Percentiles rank a stretch among this genome's conserved stretches.
Conservation (phyloP, 371 early-diverging fungal genomes). For the Umbelopsis sp. region DNA sequence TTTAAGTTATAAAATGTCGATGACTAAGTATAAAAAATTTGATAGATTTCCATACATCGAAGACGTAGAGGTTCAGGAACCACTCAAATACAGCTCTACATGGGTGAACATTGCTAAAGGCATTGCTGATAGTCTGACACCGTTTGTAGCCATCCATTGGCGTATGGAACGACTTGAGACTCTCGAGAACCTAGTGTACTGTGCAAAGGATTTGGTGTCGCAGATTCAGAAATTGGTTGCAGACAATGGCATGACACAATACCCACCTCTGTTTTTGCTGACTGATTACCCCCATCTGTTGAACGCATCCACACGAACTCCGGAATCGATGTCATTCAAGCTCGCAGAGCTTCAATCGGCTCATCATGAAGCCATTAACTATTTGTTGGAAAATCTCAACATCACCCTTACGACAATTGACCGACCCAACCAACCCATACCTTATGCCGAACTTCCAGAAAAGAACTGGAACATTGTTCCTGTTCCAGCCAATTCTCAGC, state of each 20-base stretch:
- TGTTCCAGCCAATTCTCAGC: constrained; percentile 25
- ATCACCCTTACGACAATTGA: constrained; percentile 34
- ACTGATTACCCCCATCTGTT: constrained; percentile 54
- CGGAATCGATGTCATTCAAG: constrained; percentile 48
- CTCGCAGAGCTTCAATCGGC: constrained; percentile 30
- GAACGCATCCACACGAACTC: constrained; percentile 33
- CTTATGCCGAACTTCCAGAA: constrained; percentile 81
- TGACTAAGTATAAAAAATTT: no score
- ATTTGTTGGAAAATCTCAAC: constrained; percentile 39
- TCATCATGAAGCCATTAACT: constrained; percentile 45
- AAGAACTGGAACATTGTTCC: constrained; percentile 57
- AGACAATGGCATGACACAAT: constrained; percentile 14
- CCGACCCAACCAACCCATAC: constrained; percentile 41
- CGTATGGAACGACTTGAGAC: constrained; percentile 55
- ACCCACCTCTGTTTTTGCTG: constrained; percentile 32
- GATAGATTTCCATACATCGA: constrained; percentile 43
- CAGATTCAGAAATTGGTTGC: constrained; percentile 26
- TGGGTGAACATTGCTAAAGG: constrained; percentile 39
- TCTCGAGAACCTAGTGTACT: constrained; percentile 40
- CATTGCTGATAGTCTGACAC: constrained; percentile 38
- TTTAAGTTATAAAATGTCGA: no score
- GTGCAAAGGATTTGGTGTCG: constrained; percentile 39
- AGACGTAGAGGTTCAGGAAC: constrained; percentile 29
- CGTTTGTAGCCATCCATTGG: constrained; percentile 57
- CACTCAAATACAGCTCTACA: constrained; percentile 37